These are phyloP conservation scores for Melastoma malabathricum DNA, from an alignment of 345 rosid genomes.

Conservation along the genomic window DNA sequence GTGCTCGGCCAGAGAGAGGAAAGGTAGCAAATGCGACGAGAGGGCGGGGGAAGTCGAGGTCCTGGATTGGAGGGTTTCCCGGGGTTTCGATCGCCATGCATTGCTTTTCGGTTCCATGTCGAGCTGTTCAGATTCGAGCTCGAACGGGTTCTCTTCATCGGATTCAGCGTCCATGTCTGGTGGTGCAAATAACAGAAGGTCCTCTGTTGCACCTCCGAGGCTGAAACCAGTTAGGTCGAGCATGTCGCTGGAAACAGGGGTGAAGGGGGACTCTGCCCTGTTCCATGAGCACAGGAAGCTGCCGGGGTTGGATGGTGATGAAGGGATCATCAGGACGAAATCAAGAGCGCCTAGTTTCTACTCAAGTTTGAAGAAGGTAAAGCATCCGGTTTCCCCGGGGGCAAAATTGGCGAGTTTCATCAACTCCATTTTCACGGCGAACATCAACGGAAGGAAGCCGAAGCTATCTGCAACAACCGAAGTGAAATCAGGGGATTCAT, in stretches of 20 bases:
- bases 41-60: conserved; percentile 2
- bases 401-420: conserved; percentile 60
- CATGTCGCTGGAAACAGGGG: conserved; percentile 16
- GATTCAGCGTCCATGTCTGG: conserved; percentile 50
- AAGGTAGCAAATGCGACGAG: conserved; percentile 14
- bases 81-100: conserved; percentile 34
- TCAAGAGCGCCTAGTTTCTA: conserved; percentile 51
- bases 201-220: conserved; percentile 13
- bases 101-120: conserved; percentile 53
- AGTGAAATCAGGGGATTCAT: conserved; percentile 26
- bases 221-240: conserved; percentile 34
- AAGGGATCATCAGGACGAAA: conserved; percentile 26
- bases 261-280: conserved; percentile 15
- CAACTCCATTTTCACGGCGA: conserved; percentile 48
- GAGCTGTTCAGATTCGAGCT: conserved; percentile 67
- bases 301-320: conserved; percentile 21
- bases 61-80: conserved; percentile 16
- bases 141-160: conserved; percentile 64
- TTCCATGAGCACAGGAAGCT: conserved; percentile 33
- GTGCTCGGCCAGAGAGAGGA: conserved; percentile 16
- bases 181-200: conserved; percentile 21
- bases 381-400: conserved; percentile 80
- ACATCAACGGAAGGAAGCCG: conserved; percentile 26
- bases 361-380: conserved; percentile 43
- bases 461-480: conserved; percentile 10